Evolutionary conservation across 495 filamentous ascomycete genomes (phyloP), one percentile per base, ranked within the genome.

Genomic region (Talaromyces stipitatus): DNA sequence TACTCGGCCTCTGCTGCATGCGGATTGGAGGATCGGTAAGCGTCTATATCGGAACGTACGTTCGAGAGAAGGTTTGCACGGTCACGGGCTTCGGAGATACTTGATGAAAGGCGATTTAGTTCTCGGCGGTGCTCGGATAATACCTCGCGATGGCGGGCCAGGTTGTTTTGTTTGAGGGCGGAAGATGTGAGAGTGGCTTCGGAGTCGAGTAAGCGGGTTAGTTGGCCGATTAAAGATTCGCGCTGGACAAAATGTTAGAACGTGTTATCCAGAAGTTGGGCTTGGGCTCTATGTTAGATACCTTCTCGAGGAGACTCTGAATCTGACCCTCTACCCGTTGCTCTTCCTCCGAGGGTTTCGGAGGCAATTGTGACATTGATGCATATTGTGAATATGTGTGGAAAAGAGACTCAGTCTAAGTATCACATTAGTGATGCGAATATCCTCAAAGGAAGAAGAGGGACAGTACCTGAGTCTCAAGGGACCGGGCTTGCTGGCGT

Each of bases 311-410:
- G 46, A 97, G 75, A 54, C 95, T 92, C 67, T 92, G 83, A 24
- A 98, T 76, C 70, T 90, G 88, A 11, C 81, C 68, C 69, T 98
- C 92, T 16, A 86, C 85, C 52, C 82, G 77, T 58, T 77, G 77
- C 70, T 98, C 92, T 64, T 97, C 91, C 61, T 92, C 86, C 59
- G 87, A 86, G 6, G 94, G 88, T 64, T 91, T 90, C 16, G 81
- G 74, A 29, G 92, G 87, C 50, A 95, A 86, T 65, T 87, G 88
- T 8, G 88, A 72, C 60, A 86, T 81, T 0, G 87, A 85, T n/a
- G 91, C 87, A 78, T 88, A 96, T 74, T 97, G 90, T 8, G 95
- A 91, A 71, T 96, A 98, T 46, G 86, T 95, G 69, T 96, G 90
- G 69, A 98, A 95, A 52, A 94, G 84, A 57, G 80, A 83, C 69